Evolutionary conservation across 176 grass and related monocot species (phyloP).

Genomic region (Triticum monococcum): DNA sequence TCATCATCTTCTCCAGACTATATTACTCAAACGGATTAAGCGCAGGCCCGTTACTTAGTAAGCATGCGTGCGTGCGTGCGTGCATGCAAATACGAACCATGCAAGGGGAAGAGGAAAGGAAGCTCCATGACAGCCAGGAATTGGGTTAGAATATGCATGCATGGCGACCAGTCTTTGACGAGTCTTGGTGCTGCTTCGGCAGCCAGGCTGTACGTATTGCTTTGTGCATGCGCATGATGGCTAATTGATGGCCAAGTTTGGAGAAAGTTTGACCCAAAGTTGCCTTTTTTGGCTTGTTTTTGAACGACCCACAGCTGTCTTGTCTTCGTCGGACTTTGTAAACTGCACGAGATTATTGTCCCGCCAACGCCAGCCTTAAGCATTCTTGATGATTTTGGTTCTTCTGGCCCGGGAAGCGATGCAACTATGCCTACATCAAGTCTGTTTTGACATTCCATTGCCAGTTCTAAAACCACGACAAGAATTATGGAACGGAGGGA

Average conservation of each 20-base stretch:
- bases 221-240: conserved; percentile 28
- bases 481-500: no score
- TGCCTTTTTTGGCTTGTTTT: conserved; percentile 1
- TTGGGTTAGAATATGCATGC: conserved; percentile 15
- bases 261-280: conserved; percentile 11
- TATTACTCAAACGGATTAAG: conserved; percentile 23
- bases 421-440: not conserved
- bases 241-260: conserved; percentile 34
- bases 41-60: not conserved
- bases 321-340: not conserved
- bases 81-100: conserved; percentile 3
- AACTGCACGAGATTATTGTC: not conserved
- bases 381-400: not conserved
- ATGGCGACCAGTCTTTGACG: not conserved
- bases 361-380: not conserved
- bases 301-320: not conserved
- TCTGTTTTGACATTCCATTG: not conserved
- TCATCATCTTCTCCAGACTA: conserved; percentile 15
- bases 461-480: no score
- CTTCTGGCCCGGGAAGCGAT: not conserved
- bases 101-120: not conserved
- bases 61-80: conserved; percentile 4
- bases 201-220: not conserved
- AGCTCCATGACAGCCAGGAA: conserved; percentile 24
- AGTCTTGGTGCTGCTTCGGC: not conserved